Conservation (phyloP, 2,329 filamentous ascomycete species). For the Ceratocystiopsis minuta region DNA sequence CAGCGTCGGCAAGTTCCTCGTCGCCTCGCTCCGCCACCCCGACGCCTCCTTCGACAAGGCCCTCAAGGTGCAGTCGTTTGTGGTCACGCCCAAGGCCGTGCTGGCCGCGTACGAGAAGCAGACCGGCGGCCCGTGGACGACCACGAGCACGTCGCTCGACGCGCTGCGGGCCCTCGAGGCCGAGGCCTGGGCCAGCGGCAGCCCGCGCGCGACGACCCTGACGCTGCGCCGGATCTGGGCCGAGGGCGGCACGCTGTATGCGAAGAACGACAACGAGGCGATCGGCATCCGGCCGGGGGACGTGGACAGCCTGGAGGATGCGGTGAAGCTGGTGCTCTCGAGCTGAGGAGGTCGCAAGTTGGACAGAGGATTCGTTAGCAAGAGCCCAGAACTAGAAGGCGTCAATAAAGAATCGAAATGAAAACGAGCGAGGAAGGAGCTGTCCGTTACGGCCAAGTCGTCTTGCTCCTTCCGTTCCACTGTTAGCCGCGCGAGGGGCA, state of each 20-base stretch:
- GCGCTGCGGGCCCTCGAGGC: constrained; percentile 38
- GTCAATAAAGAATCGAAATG: background rate
- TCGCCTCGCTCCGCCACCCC: constrained; percentile 41
- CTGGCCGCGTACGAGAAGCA: constrained; percentile 51
- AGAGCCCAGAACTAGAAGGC: no score
- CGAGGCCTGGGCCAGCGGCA: constrained; percentile 35
- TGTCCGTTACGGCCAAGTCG: no score
- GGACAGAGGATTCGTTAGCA: no score
- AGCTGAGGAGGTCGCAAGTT: no score
- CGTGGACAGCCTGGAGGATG: constrained; percentile 29
- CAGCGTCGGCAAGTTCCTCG: constrained; percentile 44
- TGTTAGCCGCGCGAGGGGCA: no score
- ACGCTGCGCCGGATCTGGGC: constrained; percentile 57
- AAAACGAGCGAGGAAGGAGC: background rate
- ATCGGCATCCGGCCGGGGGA: constrained; percentile 31
- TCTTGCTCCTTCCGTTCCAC: no score
- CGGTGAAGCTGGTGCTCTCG: constrained; percentile 11
- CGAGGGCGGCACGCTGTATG: constrained; percentile 53
- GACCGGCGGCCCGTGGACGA: constrained; percentile 39
- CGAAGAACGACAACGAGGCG: constrained; percentile 44
- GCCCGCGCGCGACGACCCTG: constrained; percentile 31
- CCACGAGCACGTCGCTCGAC: constrained; percentile 33
- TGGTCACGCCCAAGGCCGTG: constrained; percentile 43
- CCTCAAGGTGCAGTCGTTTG: constrained; percentile 54
- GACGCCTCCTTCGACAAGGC: constrained; percentile 33